Base-by-base conservation (phyloP, 129 eudicot genomes). In the Kitagawia praeruptora region DNA sequence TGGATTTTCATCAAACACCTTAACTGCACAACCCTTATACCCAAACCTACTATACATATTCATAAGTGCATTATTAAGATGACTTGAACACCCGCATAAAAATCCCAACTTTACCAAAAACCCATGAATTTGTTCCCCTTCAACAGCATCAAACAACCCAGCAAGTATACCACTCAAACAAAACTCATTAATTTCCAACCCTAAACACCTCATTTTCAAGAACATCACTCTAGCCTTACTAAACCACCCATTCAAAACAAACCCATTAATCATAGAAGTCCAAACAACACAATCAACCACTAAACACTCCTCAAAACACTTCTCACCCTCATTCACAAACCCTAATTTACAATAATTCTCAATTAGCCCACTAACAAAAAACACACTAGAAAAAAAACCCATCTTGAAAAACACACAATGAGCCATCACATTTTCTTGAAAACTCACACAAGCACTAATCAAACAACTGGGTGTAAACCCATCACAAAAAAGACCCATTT, bases 1-100 rank as follows among this genome's bases (percentile, higher is more conserved):
- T 61, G 82, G 76, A 80, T 76, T 84, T 86, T 88, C 92, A 63
- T 88, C 92, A 41, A 88, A 88, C 89, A 88, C 76, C 39, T 84
- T 84, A 8, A 79, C 81, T 6, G 86, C 89, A 56, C 63, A 37
- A 34, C 23, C 27, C 72, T 74, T 84, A 27, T 76, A 67, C 83
- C 89, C 92, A 82, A 80, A 80, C 75, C 83, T 88, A 74, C 79
- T 46, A 46, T 86, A 88, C 92, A 82, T 84, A 67, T 70, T 80
- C 86, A 86, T 84, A 34, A 88, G 54, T 39, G 80, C 89, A 80
- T 85, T 88, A 75, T 41, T 81, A 82, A 88, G 78, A 88, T 85
- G 79, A 83, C 69, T 64, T 27, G 87, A 85, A 83, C 82, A 80
- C 28, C 87, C 89, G 56, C 81, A 38, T 53, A 88, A 72, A 67